These are phyloP conservation scores for Haematococcus lacustris DNA, from an alignment of 139 green algal genomes.

Conservation along the genomic window DNA sequence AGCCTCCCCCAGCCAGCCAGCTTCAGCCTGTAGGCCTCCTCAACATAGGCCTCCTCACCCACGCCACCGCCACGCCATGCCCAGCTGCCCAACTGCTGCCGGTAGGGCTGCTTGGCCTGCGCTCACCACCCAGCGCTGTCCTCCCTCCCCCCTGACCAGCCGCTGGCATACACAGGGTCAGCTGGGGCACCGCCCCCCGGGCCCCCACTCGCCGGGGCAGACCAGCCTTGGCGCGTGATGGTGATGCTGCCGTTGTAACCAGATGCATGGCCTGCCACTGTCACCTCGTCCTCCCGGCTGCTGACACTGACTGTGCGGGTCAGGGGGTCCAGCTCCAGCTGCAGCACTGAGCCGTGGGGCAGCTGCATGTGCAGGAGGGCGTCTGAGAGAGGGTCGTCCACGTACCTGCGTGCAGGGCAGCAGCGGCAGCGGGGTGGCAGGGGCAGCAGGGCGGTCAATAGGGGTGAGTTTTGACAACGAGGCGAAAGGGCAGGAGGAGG, in stretches of 20 bases:
- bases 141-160: background rate
- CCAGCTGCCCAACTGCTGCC: too few species aligned
- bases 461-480: too few species aligned
- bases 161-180: too few species aligned
- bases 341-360: constrained; percentile 14
- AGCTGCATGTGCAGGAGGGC: constrained; percentile 45
- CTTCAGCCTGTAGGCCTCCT: too few species aligned
- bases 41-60: too few species aligned
- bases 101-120: background rate
- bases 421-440: too few species aligned
- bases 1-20: too few species aligned
- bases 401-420: constrained; percentile 13
- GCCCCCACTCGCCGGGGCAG: too few species aligned
- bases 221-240: background rate
- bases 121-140: background rate
- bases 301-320: constrained; percentile 10
- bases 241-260: constrained; percentile 2
- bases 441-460: too few species aligned
- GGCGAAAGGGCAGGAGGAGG: too few species aligned
- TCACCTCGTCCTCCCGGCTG: too few species aligned
- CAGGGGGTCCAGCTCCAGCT: constrained; percentile 19
- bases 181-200: too few species aligned
- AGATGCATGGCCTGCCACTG: background rate
- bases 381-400: constrained; percentile 56
- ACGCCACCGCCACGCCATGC: background rate